Evolutionary conservation across 2,329 filamentous ascomycete genomes (phyloP).

Genomic region (Trichoderma sp.): DNA sequence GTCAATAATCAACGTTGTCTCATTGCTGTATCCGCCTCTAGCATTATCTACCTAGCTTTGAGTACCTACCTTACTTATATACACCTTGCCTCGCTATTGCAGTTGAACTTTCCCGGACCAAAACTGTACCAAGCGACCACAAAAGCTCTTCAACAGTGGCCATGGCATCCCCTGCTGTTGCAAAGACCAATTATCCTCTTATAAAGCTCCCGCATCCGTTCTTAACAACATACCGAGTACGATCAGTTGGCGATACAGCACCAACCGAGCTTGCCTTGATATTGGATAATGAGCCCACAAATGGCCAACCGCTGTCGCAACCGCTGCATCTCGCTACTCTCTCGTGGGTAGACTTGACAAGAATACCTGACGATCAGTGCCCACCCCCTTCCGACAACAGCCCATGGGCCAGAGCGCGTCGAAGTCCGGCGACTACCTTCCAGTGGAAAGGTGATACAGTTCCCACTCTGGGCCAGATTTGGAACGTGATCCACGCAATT

Average conservation of each 20-base stretch:
- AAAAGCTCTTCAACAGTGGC: neutral
- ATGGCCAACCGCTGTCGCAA: slow-evolving; percentile 26
- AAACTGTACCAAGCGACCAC: neutral
- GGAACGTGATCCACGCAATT: slow-evolving; percentile 50
- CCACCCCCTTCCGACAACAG: slow-evolving; percentile 33
- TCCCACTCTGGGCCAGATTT: slow-evolving; percentile 47
- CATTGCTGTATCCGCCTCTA: no score
- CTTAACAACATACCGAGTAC: slow-evolving; percentile 19
- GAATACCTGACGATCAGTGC: neutral
- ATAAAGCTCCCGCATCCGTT: slow-evolving; percentile 23
- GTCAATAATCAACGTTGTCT: neutral
- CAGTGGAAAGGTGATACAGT: slow-evolving; percentile 39
- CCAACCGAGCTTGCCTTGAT: slow-evolving; percentile 25
- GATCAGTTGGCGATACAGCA: slow-evolving; percentile 28
- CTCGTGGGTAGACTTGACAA: slow-evolving; percentile 23
- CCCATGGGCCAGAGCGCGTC: slow-evolving; percentile 49
- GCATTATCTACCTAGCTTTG: neutral
- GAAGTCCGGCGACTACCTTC: slow-evolving; percentile 44
- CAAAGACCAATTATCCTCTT: neutral
- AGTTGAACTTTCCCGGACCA: neutral
- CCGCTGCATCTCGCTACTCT: slow-evolving; percentile 25
- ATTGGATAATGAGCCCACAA: slow-evolving; percentile 22
- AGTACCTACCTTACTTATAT: neutral
- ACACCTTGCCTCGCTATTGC: neutral
- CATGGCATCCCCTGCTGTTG: neutral